These are phyloP conservation scores for Fraxinus nigra DNA, from an alignment of 305 asterid species.

Conservation along the genomic window DNA sequence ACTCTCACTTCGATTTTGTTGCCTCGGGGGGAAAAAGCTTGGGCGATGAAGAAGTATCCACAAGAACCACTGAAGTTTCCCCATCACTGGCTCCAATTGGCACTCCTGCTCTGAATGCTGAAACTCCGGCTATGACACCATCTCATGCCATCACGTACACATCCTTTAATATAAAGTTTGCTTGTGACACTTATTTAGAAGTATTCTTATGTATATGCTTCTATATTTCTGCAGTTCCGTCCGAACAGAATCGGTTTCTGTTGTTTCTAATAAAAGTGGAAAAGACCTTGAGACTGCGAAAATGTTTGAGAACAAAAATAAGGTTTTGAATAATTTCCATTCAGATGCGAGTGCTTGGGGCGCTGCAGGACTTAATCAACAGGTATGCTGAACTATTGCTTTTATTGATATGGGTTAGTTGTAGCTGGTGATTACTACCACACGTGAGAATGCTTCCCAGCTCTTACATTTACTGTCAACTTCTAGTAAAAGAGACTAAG, in stretches of 20 bases:
- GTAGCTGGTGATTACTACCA: conserved; percentile 3
- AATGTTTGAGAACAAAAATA: conserved; percentile 59
- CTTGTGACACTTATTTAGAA: conserved; percentile 18
- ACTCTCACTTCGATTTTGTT: conserved; percentile 38
- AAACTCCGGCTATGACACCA: conserved; percentile 36
- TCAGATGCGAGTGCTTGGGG: conserved; percentile 45
- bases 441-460: neutral
- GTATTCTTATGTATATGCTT: conserved; percentile 20
- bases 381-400: conserved; percentile 31
- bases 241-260: conserved; percentile 41
- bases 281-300: conserved; percentile 43
- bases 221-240: conserved; percentile 44
- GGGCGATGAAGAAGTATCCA: conserved; percentile 43
- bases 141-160: conserved; percentile 51
- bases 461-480: neutral
- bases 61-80: conserved; percentile 39
- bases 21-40: conserved; percentile 47
- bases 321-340: conserved; percentile 37
- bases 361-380: conserved; percentile 42
- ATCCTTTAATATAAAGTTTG: conserved; percentile 15
- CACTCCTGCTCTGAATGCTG: conserved; percentile 57
- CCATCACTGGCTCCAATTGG: conserved; percentile 69
- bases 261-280: conserved; percentile 38
- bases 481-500: neutral
- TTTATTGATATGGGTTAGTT: conserved; percentile 12